Conservation (phyloP, 257 asterid species). For the Mentha longifolia region DNA sequence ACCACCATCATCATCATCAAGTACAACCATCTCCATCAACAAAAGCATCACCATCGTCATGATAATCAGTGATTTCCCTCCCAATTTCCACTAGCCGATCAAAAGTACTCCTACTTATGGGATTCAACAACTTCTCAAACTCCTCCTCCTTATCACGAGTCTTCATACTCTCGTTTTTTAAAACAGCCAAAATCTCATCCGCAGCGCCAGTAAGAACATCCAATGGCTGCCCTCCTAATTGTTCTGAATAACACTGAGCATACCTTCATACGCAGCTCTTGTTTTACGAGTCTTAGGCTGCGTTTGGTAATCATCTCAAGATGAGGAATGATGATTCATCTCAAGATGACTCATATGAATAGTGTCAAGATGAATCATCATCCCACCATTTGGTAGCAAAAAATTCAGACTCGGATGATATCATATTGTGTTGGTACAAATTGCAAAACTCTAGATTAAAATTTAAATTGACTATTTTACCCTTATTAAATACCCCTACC, state of each 20-base stretch:
- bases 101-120: constrained; percentile 43
- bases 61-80: constrained; percentile 52
- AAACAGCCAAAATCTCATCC: constrained; percentile 66
- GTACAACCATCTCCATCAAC: constrained; percentile 49
- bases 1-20: constrained; percentile 63
- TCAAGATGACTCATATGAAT: too few relatives aligned
- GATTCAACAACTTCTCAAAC: constrained; percentile 61
- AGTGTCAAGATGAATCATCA: too few relatives aligned
- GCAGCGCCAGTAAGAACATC: constrained; percentile 62
- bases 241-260: constrained; percentile 67
- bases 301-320: too few relatives aligned
- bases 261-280: constrained; percentile 58
- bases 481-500: too few relatives aligned
- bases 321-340: too few relatives aligned
- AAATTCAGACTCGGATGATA: too few relatives aligned
- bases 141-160: constrained; percentile 58
- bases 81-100: constrained; percentile 56
- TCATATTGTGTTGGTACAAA: too few relatives aligned
- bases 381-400: too few relatives aligned
- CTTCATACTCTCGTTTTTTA: constrained; percentile 49
- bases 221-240: constrained; percentile 63
- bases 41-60: constrained; percentile 45
- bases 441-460: too few relatives aligned
- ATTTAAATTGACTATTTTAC: too few relatives aligned
- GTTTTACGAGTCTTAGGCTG: constrained; percentile 61